Evolutionary conservation across 345 rosid genomes (phyloP).

Genomic region (Citrus medica): DNA sequence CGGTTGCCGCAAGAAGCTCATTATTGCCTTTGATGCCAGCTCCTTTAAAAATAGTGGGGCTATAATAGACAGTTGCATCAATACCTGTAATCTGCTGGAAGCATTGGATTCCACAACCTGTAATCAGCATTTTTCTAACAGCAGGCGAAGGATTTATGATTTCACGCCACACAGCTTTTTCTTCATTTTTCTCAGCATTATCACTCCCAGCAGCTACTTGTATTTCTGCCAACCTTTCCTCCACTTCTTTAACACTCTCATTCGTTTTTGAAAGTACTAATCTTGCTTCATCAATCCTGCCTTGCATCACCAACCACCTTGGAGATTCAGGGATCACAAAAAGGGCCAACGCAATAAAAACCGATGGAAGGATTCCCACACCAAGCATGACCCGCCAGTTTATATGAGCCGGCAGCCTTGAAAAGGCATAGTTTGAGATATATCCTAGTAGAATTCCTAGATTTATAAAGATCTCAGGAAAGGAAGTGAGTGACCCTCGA

Average conservation of each 20-base stretch:
- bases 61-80: slow-evolving; percentile 65
- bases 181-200: slow-evolving; percentile 22
- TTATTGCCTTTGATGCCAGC: slow-evolving; percentile 46
- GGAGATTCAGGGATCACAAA: slow-evolving; percentile 68
- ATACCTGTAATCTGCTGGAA: slow-evolving; percentile 69
- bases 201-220: slow-evolving; percentile 38
- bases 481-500: slow-evolving; percentile 61
- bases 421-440: slow-evolving; percentile 52
- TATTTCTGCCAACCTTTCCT: slow-evolving; percentile 55
- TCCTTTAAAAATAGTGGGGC: slow-evolving; percentile 56
- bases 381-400: slow-evolving; percentile 70
- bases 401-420: slow-evolving; percentile 36
- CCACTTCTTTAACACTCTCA: slow-evolving; percentile 43
- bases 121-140: slow-evolving; percentile 44
- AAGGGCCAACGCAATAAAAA: slow-evolving; percentile 49
- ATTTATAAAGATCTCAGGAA: slow-evolving; percentile 63
- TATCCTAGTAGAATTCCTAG: slow-evolving; percentile 71
- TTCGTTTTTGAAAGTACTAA: slow-evolving; percentile 42
- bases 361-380: slow-evolving; percentile 52
- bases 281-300: slow-evolving; percentile 52
- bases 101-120: slow-evolving; percentile 65
- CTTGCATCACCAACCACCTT: slow-evolving; percentile 59
- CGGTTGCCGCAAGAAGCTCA: slow-evolving; percentile 59
- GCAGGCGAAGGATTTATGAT: slow-evolving; percentile 43
- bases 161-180: slow-evolving; percentile 50